Evolutionary conservation across 75 land plant genomes (phyloP), one percentile per base, ranked within the genome.

Genomic region (Pinus albicaulis): DNA sequence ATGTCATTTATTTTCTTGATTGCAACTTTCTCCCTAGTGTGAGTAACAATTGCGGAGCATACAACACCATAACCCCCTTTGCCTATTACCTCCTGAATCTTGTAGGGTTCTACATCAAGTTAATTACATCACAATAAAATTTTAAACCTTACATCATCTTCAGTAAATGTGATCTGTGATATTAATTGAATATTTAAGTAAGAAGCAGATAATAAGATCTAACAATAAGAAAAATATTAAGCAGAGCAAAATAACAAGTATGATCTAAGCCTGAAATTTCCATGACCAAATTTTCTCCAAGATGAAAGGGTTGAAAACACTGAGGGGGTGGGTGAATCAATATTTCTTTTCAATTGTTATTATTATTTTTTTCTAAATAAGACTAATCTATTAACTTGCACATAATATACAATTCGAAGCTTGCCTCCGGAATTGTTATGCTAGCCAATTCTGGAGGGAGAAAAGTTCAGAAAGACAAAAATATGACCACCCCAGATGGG

Each of bases 51-150:
- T 31, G 31, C 1, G 26, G 84, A 78, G 75, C 82, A 78, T 13
- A 82, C 84, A 57, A 82, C 76, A 14, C 84, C 84, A 78, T 82
- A 82, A 72, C 84, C 79, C 55, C 84, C 84, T 62, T 82, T 82
- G 22, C 91, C 84, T 56, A 82, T 82, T 15, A 89, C 80, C 62
- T 86, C 91, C 28, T 78, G 76, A 41, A 89, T 86, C 56, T 83
- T 78, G 60, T 55, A 64, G 38, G 48, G 60, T 17, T 80, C 82
- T 80, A 73, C 79, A 71, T 65, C 41, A 34, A 4, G 34, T 36
- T 10, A 65, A 36, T 65, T 2, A 15, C 20, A 34, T 65, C 26
- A 1, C 16, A 36, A 10, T 65, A 17, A 65, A 38, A 65, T 15
- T 65, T 19, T 34, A 19, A 65, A 34, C 44, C 34, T 65, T 10